Evolutionary conservation across 805 yeast genomes (phyloP), one percentile per base, ranked within the genome.

Genomic region (Sugiyamaella lignohabitans): DNA sequence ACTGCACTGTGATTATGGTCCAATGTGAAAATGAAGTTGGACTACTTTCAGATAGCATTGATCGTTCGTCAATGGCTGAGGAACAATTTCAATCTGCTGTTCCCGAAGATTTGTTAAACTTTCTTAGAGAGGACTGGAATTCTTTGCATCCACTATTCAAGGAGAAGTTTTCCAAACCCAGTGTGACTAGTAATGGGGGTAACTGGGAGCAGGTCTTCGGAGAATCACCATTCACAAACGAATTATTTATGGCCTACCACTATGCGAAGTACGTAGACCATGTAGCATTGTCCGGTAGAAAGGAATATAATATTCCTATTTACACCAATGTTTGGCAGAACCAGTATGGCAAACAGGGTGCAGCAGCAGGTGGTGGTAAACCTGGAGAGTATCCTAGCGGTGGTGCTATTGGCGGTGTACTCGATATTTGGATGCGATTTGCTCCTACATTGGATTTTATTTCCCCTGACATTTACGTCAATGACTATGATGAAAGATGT

Each of bases 351-450:
- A 10, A 14, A 16, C 40, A 16, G 2, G 45, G 22, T 23, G 34
- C 22, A 5, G 52, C 53, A 3, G 52, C 46, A 21, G 54, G 52
- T 8, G 54, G 54, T 11, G 38, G 41, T 18, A n/a, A 23, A 8
- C 55, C 55, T 10, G 54, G 55, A 2, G 42, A 48, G 10, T 52
- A 52, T 44, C 55, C 55, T 3, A 23, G 48, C 21, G 55, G 55
- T 6, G 55, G 54, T 4, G 47, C 52, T n/a, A 48, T 47, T 5
- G 19, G 45, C 8, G 21, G 44, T 40, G 43, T 43, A 4, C 30
- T 52, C 16, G 55, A 52, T 45, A 48, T 52, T 40, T 51, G 54
- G 53, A 40, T 37, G 29, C 11, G 16, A n/a, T 40, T 32, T 24
- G 44, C 54, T 10, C 40, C 41, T 4, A 22, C 8, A 23, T 17